Conservation (phyloP, 495 filamentous ascomycete genomes). For the Chaetomium cochliodes region DNA sequence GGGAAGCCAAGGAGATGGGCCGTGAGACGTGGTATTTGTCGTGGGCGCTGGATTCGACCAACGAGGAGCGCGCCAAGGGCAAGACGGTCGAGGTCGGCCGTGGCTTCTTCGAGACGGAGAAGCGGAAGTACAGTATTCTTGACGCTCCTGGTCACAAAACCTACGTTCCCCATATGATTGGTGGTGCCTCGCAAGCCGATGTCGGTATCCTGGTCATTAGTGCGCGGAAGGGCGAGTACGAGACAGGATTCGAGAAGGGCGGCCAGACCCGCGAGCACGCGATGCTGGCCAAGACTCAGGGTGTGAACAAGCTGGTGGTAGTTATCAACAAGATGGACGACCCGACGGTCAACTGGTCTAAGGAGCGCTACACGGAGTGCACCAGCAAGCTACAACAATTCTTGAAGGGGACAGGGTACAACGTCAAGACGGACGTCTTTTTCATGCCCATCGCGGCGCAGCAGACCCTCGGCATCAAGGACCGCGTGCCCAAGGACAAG, state of each 20-base stretch:
- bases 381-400: slow-evolving; percentile 83
- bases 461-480: slow-evolving; percentile 79
- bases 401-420: slow-evolving; percentile 88
- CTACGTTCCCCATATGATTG: slow-evolving; percentile 95
- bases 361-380: slow-evolving; percentile 89
- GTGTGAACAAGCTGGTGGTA: slow-evolving; percentile 89
- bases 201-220: slow-evolving; percentile 95
- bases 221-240: slow-evolving; percentile 97
- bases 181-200: slow-evolving; percentile 91
- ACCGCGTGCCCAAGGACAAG: slow-evolving; percentile 74
- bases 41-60: slow-evolving; percentile 94
- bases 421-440: slow-evolving; percentile 81
- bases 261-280: slow-evolving; percentile 98
- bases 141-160: slow-evolving; percentile 97
- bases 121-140: slow-evolving; percentile 85
- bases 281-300: slow-evolving; percentile 95
- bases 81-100: slow-evolving; percentile 98
- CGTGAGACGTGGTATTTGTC: slow-evolving; percentile 98
- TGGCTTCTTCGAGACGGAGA: slow-evolving; percentile 92
- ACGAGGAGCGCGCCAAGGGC: slow-evolving; percentile 93
- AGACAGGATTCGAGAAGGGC: slow-evolving; percentile 99
- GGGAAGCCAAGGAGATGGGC: slow-evolving; percentile 90
- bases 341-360: slow-evolving; percentile 88
- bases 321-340: slow-evolving; percentile 99
- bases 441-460: slow-evolving; percentile 98